Base-by-base conservation (phyloP, 768 basidiomycete genomes). In the Cyathus striatus region DNA sequence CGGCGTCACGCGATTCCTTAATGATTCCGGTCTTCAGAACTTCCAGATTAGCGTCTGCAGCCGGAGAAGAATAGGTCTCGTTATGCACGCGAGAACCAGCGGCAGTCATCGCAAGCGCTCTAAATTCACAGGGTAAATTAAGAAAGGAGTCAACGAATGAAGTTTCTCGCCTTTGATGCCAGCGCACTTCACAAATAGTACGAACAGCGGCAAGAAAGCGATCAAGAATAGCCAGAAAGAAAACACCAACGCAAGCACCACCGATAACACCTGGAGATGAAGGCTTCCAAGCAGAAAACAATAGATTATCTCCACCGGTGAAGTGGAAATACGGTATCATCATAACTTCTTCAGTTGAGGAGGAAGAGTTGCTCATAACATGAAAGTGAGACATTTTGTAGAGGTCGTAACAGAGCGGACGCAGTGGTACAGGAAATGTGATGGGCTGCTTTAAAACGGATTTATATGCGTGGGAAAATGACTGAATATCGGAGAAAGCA, bases 241-340 rank as follows among this genome's bases (percentile, higher is more conserved):
- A 67, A 17, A 94, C 66, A 0, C 74, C 81, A 43, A 94, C 70
- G 55, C 82, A 86, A 27, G 89, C 83, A 0, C 86, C 90, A 17
- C 76, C 78, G 25, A 90, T 75, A 0, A 84, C 81, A 17, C 86
- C 90, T 5, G 65, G 48, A 0, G 87, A 82, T 2, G 71, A 71
- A 0, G 92, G 90, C 4, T 59, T 62, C 83, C 85, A 86, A 1
- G 72, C 63, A 44, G 76, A 50, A 66, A 93, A 92, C 60, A 78
- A 65, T 9, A 90, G 70, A 40, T 68, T 64, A 48, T 89, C 86
- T 0, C 80, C 79, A 0, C 66, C 64, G 17, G 73, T 71, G 50
- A 88, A 84, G 57, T 90, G 88, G 13, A 90, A 62, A 60, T 75
- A 88, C 1, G 84, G 77, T 1, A 66, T 69, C 85, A 86, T 88